These are phyloP conservation scores for Eucalyptus melliodora DNA, from an alignment of 345 rosid genomes.

Conservation along the genomic window DNA sequence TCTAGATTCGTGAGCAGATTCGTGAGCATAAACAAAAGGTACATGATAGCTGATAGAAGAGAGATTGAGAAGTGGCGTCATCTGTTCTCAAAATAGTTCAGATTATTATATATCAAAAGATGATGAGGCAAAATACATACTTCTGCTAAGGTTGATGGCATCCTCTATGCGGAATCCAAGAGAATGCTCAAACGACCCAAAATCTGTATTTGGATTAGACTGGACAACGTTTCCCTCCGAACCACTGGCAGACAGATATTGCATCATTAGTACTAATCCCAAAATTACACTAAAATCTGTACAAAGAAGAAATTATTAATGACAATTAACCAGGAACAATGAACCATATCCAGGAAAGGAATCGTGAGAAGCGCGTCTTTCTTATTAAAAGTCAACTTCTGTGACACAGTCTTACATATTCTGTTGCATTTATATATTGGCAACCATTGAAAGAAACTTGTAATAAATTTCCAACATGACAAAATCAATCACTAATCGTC, in stretches of 20 bases:
- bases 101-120: background rate
- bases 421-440: background rate
- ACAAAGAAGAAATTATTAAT: background rate
- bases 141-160: slow-evolving; percentile 41
- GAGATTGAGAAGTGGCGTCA: background rate
- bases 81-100: background rate
- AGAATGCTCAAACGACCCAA: slow-evolving; percentile 33
- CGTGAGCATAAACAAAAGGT: background rate
- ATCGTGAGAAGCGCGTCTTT: background rate
- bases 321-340: background rate
- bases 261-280: background rate
- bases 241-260: slow-evolving; percentile 18
- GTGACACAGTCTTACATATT: background rate
- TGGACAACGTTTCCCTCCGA: slow-evolving; percentile 19
- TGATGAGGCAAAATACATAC: slow-evolving; percentile 8
- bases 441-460: background rate
- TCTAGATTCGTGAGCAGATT: background rate
- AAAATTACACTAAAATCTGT: background rate
- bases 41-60: background rate
- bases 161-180: slow-evolving; percentile 36
- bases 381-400: background rate
- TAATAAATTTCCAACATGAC: background rate
- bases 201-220: slow-evolving; percentile 30
- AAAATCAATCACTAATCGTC: background rate
- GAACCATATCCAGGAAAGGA: background rate